Conservation (phyloP, 1,284 basidiomycete genomes). For the Stereum hirsutum region DNA sequence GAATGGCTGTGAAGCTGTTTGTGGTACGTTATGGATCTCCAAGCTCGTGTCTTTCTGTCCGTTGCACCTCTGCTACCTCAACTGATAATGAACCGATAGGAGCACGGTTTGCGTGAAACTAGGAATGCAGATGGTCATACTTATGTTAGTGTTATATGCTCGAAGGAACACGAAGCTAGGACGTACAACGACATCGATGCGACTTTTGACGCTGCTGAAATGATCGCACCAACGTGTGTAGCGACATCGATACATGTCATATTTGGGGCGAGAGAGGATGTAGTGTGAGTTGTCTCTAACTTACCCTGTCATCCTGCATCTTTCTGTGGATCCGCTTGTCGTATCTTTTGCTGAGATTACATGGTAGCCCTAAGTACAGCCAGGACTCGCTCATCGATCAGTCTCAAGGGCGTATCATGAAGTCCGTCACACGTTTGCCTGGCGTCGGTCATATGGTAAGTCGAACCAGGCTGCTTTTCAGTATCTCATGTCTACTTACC, state of each 20-base stretch:
- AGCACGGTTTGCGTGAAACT: neutral
- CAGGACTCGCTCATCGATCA: neutral
- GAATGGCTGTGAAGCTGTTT: neutral
- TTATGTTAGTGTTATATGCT: neutral
- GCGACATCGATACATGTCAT: neutral
- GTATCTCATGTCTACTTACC: neutral
- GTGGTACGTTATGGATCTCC: neutral
- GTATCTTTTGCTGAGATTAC: no score
- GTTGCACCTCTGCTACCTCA: neutral
- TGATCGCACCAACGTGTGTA: neutral
- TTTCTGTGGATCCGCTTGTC: no score
- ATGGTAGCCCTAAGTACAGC: neutral
- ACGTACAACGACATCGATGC: neutral
- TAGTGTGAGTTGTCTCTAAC: neutral
- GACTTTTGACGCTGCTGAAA: neutral
- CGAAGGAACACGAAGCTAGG: neutral
- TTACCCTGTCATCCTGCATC: neutral
- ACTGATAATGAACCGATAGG: no score
- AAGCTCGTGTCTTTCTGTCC: neutral
- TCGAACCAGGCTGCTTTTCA: neutral
- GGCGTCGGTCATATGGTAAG: neutral
- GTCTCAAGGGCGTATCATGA: neutral
- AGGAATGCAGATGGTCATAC: neutral
- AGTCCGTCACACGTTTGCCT: neutral
- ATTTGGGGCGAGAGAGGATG: neutral